Conservation (phyloP, 2,329 filamentous ascomycete species). For the Didymella pomorum region DNA sequence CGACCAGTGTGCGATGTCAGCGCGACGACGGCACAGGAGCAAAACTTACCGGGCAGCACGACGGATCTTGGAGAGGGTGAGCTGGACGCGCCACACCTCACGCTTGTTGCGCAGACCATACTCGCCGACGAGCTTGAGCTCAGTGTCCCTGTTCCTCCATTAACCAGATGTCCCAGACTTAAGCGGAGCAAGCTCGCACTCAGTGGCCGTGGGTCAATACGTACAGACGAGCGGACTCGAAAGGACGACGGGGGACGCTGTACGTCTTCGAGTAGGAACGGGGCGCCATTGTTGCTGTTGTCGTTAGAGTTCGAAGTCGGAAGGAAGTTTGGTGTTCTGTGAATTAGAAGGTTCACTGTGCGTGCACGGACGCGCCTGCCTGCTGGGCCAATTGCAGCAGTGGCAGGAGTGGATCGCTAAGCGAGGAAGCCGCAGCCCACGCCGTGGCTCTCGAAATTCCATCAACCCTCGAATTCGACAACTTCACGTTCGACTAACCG, state of each 20-base stretch:
- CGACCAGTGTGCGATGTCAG: constrained; percentile 21
- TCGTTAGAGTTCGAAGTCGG: constrained; percentile 33
- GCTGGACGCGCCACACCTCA: constrained; percentile 99
- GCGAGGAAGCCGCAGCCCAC: constrained; percentile 21
- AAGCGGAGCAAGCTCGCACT: constrained; percentile 97
- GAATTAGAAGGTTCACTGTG: constrained; percentile 21
- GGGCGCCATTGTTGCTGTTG: constrained; percentile 54
- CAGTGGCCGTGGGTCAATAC: constrained; percentile 88
- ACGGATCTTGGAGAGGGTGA: constrained; percentile 99
- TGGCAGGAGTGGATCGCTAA: constrained; percentile 19
- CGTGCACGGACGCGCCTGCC: constrained; percentile 8
- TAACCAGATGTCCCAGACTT: constrained; percentile 83
- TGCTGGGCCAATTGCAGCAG: constrained; percentile 14
- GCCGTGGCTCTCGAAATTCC: constrained; percentile 17
- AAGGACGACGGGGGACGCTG: constrained; percentile 97
- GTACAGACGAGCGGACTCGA: constrained; percentile 99
- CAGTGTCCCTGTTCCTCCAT: constrained; percentile 83
- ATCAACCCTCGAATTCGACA: constrained; percentile 2
- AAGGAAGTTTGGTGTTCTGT: constrained; percentile 31
- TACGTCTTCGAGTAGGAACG: constrained; percentile 98
- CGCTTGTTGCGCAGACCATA: constrained; percentile 99
- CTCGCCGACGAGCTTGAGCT: constrained; percentile 99
- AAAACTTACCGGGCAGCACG: constrained; percentile 94
- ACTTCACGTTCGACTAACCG: constrained; percentile 15
- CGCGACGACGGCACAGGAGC: constrained; percentile 11